Evolutionary conservation across 2,329 filamentous ascomycete species (phyloP).

Genomic region (Dendryphion nanum): DNA sequence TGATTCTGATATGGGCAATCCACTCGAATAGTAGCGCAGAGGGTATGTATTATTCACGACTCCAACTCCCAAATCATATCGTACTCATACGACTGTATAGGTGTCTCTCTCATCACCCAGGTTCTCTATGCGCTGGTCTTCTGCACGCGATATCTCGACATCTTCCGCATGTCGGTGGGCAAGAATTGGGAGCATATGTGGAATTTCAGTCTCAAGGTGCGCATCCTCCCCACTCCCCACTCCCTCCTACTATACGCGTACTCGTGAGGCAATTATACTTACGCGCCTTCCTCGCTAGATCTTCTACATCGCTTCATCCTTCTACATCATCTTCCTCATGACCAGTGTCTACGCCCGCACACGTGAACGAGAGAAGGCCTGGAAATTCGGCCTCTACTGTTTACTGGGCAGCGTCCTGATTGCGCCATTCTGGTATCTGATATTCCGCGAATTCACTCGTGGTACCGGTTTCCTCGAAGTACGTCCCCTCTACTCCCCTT

Average conservation of each 20-base stretch:
- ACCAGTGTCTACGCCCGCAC: slow-evolving; percentile 81
- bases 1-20: slow-evolving; percentile 87
- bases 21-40: slow-evolving; percentile 85
- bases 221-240: too few species aligned
- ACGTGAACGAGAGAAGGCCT: slow-evolving; percentile 87
- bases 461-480: slow-evolving; percentile 41
- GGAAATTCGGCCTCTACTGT: slow-evolving; percentile 78
- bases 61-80: background rate
- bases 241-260: too few species aligned
- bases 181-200: slow-evolving; percentile 34
- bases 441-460: slow-evolving; percentile 56
- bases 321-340: slow-evolving; percentile 88
- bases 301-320: slow-evolving; percentile 79
- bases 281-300: too few species aligned
- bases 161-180: slow-evolving; percentile 57
- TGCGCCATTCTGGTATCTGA: slow-evolving; percentile 70
- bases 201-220: slow-evolving; percentile 73
- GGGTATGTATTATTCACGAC: slow-evolving; percentile 49
- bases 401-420: slow-evolving; percentile 63
- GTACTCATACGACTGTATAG: slow-evolving; percentile 42
- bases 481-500: slow-evolving; percentile 6
- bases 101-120: slow-evolving; percentile 89
- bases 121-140: slow-evolving; percentile 85
- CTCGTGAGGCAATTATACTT: too few species aligned
- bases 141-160: slow-evolving; percentile 79